Conservation (phyloP, 257 asterid species). For the Nicotiana undulata region DNA sequence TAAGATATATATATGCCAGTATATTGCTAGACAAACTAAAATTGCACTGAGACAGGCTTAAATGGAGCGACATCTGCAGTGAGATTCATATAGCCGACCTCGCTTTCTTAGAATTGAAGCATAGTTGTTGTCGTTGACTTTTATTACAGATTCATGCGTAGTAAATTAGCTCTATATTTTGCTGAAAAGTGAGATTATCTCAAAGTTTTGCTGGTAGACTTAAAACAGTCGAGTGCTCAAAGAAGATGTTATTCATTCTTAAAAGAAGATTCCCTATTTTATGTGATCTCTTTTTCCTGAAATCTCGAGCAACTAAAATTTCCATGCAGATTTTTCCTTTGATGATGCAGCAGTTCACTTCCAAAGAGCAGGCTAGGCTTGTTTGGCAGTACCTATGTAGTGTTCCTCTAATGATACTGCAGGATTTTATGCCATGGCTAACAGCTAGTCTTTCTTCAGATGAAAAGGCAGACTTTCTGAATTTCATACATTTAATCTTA, state of each 20-base stretch:
- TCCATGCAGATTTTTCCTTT: slow-evolving; percentile 67
- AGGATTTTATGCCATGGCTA: slow-evolving; percentile 75
- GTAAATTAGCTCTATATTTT: not conserved
- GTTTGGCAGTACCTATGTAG: slow-evolving; percentile 79
- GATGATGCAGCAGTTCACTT: slow-evolving; percentile 45
- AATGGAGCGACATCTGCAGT: not conserved
- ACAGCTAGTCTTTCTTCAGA: slow-evolving; percentile 42
- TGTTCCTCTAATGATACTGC: slow-evolving; percentile 58
- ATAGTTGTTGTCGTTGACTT: not conserved
- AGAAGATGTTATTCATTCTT: not conserved
- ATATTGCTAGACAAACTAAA: not conserved
- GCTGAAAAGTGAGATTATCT: not conserved
- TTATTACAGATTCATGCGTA: not conserved
- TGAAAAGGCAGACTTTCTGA: slow-evolving; percentile 42
- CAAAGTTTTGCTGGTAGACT: not conserved
- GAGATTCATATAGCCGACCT: not conserved
- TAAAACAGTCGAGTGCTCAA: not conserved
- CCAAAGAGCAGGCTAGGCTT: slow-evolving; percentile 62
- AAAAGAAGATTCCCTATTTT: not conserved
- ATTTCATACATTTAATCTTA: slow-evolving; percentile 43
- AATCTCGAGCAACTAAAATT: not conserved
- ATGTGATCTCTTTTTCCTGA: not conserved
- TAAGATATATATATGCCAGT: not conserved
- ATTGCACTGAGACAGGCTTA: not conserved
- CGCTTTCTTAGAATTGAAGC: not conserved